Base-by-base conservation (phyloP, 148 eudicot species). In the Fagopyrum homotropicum region DNA sequence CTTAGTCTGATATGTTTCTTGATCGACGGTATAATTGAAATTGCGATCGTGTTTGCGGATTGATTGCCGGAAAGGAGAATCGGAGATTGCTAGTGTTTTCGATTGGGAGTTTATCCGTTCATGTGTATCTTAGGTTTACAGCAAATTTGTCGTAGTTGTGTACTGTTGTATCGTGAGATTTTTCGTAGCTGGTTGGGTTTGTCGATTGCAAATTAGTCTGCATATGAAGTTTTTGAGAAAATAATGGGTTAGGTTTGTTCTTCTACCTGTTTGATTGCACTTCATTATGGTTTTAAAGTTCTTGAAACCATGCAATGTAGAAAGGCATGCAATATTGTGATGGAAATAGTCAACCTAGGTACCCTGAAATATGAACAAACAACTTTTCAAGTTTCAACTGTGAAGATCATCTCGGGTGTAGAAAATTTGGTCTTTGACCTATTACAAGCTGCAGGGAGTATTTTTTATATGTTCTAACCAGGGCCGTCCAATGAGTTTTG, bases 261-360 rank as follows among this genome's bases (percentile, higher is more conserved):
- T 26, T 60, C 40, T 60, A 60, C 35, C 6, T 26, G 66, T 19
- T 60, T 60, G 66, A 60, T 60, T 55, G 60, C 60, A 55, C 5
- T 55, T 52, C n/a, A 15, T 52, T n/a, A 60, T 60, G 7, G 7
- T 57, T 7, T 59, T 22, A 8, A 22, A 22, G 66, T 60, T 26
- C 4, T 60, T 35, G 12, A 26, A 66, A 43, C 40, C 40, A 35
- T 35, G 40, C 40, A 35, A 12, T 66, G 71, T 15, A 40, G 5
- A 66, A 46, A 35, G 70, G 45, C 71, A 43, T 66, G 71, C 14
- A 66, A 66, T 40, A 19, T 35, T 66, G 71, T 43, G 71, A 66
- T 35, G 47, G 16, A 19, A 57, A 57, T 22, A 19, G 9, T 19
- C 7, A 7, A 57, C 29, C 9, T 57, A 35, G 19, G 56, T 52